These are phyloP conservation scores for Pseudotsuga menziesii DNA, from an alignment of 75 land plant species.

Conservation along the genomic window DNA sequence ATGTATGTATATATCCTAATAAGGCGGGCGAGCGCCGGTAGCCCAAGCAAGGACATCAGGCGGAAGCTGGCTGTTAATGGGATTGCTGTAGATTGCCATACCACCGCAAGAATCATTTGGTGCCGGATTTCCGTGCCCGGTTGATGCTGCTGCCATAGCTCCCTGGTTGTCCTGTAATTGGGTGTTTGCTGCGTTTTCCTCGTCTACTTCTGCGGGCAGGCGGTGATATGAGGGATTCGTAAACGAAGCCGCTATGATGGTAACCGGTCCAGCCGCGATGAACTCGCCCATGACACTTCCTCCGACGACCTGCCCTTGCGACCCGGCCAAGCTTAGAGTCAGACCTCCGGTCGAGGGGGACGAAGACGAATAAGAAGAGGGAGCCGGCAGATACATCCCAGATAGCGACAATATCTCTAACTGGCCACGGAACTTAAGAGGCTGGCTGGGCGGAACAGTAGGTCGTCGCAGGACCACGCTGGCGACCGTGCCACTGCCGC, in stretches of 20 bases:
- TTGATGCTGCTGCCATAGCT: not conserved
- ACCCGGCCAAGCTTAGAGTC: constrained; percentile 70
- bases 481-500: constrained; percentile 75
- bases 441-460: constrained; percentile 38
- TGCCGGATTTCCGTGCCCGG: not conserved
- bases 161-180: not conserved
- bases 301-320: constrained; percentile 88
- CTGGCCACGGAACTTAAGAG: constrained; percentile 87
- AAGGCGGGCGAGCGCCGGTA: not conserved
- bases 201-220: constrained; percentile 54
- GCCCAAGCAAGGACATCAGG: constrained; percentile 7
- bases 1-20: not conserved
- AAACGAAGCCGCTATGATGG: constrained; percentile 70
- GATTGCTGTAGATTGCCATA: constrained; percentile 6
- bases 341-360: constrained; percentile 32
- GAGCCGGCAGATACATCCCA: constrained; percentile 25
- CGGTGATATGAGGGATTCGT: constrained; percentile 64
- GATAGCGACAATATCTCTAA: constrained; percentile 84
- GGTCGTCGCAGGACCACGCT: constrained; percentile 90
- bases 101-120: not conserved
- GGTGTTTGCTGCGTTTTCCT: not conserved
- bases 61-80: constrained; percentile 3
- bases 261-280: constrained; percentile 64
- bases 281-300: constrained; percentile 68
- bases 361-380: constrained; percentile 1